A percentile compares a stretch with the other conserved stretches of the same genome.
phyloP scores from a whole-genome alignment of 2,329 filamentous ascomycete species.

The Fusarium proliferatum region DNA sequence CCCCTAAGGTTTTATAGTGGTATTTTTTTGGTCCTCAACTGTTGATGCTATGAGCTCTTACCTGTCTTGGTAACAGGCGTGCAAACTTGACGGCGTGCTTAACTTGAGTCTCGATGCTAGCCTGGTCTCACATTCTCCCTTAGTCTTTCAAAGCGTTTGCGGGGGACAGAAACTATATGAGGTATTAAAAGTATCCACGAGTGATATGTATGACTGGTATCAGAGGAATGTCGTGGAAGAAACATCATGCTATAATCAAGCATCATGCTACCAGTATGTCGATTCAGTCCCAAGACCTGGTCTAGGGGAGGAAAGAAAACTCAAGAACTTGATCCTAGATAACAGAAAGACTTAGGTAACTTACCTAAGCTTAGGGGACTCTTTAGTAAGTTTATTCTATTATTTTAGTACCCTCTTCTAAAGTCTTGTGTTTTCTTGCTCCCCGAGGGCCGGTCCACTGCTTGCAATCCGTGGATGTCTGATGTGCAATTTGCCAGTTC shows the following conservation, averaged over 20 bases:
- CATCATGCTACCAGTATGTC: neutral
- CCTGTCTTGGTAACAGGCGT: conserved; percentile 27
- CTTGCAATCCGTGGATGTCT: neutral
- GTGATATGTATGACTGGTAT: neutral
- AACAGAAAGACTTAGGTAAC: too few species aligned
- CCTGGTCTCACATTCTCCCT: neutral
- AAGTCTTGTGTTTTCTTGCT: neutral
- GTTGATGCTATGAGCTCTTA: conserved; percentile 26
- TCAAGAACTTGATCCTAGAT: too few species aligned
- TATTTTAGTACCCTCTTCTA: too few species aligned
- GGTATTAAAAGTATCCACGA: neutral
- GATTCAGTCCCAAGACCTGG: neutral
- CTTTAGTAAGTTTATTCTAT: too few species aligned
- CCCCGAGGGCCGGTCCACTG: neutral
- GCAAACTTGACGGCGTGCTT: conserved; percentile 27
- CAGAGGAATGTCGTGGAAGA: neutral
- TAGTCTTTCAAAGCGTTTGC: neutral
- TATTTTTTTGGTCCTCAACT: conserved; percentile 24
- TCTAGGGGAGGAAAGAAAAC: too few species aligned
- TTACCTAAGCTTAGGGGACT: too few species aligned
- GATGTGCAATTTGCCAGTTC: conserved; percentile 28
- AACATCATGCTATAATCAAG: neutral
- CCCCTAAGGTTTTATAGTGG: conserved; percentile 10
- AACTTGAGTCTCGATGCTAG: conserved; percentile 20
- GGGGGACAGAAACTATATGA: neutral